phyloP scores from a whole-genome alignment of 768 basidiomycete species.

The Podaxis sp. region DNA sequence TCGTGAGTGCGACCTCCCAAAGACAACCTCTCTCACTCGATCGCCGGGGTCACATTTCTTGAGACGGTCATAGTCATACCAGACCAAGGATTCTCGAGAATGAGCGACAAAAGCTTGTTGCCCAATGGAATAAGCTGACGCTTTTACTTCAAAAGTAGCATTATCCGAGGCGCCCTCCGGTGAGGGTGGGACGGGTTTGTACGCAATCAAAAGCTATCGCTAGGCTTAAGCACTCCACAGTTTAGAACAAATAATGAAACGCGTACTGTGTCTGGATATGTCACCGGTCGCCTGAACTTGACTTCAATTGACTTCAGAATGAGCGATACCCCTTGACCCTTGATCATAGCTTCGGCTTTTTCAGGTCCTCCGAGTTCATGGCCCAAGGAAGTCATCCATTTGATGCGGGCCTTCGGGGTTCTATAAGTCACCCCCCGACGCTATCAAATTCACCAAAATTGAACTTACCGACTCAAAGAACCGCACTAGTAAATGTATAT shows the following conservation, averaged over 20 bases:
- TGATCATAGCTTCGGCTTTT: conserved; percentile 56
- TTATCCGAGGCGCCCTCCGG: conserved; percentile 28
- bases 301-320: conserved; percentile 73
- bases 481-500: conserved; percentile 40
- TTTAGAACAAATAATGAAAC: conserved; percentile 25
- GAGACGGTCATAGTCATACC: conserved; percentile 75
- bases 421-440: conserved; percentile 5
- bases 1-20: conserved; percentile 18
- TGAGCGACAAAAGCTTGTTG: conserved; percentile 66
- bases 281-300: conserved; percentile 69
- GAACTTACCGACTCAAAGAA: conserved; percentile 67
- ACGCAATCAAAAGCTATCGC: conserved; percentile 62
- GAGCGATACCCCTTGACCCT: conserved; percentile 64
- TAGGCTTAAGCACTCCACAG: conserved; percentile 21
- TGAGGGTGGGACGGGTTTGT: conserved; percentile 42
- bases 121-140: conserved; percentile 61
- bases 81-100: conserved; percentile 64
- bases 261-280: conserved; percentile 73
- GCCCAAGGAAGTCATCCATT: conserved; percentile 63
- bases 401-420: conserved; percentile 59
- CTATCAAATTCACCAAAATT: not conserved
- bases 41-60: conserved; percentile 65
- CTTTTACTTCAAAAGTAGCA: conserved; percentile 48
- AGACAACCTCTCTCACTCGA: conserved; percentile 37
- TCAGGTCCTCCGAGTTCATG: conserved; percentile 57